Conservation (phyloP, 495 filamentous ascomycete species). For the Neurospora sp. region DNA sequence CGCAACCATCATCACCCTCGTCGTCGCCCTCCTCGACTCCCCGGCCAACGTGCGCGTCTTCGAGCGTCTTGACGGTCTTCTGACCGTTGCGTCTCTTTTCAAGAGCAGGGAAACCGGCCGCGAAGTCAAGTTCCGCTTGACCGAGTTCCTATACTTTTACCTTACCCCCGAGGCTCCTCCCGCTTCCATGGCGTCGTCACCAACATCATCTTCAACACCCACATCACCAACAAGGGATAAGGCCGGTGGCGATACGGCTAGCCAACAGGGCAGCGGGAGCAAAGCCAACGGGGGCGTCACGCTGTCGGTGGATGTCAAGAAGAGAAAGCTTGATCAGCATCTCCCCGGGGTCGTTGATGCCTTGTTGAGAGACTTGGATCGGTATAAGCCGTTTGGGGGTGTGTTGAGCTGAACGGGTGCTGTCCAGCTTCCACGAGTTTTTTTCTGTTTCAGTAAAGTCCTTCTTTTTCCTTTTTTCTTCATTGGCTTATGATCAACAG, state of each 20-base stretch:
- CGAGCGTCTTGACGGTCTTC: conserved; percentile 82
- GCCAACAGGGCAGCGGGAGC: conserved; percentile 6
- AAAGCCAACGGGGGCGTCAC: conserved; percentile 28
- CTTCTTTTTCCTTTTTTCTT: not conserved
- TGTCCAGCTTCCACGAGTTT: not conserved
- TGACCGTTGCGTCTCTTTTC: conserved; percentile 90
- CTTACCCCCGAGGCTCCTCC: conserved; percentile 82
- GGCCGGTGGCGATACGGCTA: conserved; percentile 19
- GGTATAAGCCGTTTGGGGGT: conserved; percentile 60
- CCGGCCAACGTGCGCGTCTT: conserved; percentile 85
- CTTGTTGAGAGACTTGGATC: conserved; percentile 79
- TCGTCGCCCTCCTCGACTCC: conserved; percentile 73
- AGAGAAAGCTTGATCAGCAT: conserved; percentile 67
- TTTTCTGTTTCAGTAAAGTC: not conserved
- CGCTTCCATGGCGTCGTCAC: conserved; percentile 26
- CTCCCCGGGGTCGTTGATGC: conserved; percentile 78
- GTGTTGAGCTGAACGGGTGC: conserved; percentile 24
- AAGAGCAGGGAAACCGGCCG: conserved; percentile 70
- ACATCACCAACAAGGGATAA: conserved; percentile 30
- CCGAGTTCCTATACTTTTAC: conserved; percentile 97
- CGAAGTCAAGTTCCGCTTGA: conserved; percentile 83
- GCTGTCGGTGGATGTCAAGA: conserved; percentile 77
- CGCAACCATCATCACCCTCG: conserved; percentile 76
- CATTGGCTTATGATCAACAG: not conserved
- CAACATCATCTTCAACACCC: conserved; percentile 16